Evolutionary conservation across 148 eudicot species (phyloP).

Genomic region (Cornus kousa): DNA sequence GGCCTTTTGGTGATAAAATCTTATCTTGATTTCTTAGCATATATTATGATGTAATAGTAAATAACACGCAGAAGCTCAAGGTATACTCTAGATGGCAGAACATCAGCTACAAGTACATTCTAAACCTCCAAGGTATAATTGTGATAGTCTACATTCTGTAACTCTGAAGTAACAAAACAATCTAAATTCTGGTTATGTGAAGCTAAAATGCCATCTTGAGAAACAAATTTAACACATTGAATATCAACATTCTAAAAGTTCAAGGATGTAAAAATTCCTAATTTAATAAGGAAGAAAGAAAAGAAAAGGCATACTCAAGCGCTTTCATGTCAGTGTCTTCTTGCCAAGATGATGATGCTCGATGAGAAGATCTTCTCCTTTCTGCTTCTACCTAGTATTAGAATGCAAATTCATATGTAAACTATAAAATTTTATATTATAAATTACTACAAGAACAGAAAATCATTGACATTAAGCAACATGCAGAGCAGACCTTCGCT

Average conservation of each 20-base stretch:
- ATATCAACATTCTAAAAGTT: too few relatives aligned
- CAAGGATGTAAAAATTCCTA: background rate
- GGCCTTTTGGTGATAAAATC: background rate
- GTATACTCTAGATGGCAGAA: background rate
- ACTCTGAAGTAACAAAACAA: too few relatives aligned
- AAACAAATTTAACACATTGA: too few relatives aligned
- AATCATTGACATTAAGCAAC: background rate
- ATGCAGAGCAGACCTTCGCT: conserved; percentile 58
- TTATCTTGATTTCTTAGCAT: background rate
- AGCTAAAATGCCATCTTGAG: background rate
- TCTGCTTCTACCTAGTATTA: conserved; percentile 83
- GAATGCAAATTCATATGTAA: background rate
- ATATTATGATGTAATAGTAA: background rate
- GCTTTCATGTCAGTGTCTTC: conserved; percentile 93
- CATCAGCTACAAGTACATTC: background rate
- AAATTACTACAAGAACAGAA: too few relatives aligned
- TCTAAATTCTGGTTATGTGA: background rate
- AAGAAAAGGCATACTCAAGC: conserved; percentile 65
- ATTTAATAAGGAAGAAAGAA: background rate
- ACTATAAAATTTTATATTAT: too few relatives aligned
- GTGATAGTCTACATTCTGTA: too few relatives aligned
- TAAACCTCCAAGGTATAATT: background rate
- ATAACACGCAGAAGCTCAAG: background rate
- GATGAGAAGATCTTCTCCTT: conserved; percentile 76
- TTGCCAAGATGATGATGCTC: conserved; percentile 85